Evolutionary conservation across 768 basidiomycete genomes (phyloP).

Genomic region (Royoungia palumana): DNA sequence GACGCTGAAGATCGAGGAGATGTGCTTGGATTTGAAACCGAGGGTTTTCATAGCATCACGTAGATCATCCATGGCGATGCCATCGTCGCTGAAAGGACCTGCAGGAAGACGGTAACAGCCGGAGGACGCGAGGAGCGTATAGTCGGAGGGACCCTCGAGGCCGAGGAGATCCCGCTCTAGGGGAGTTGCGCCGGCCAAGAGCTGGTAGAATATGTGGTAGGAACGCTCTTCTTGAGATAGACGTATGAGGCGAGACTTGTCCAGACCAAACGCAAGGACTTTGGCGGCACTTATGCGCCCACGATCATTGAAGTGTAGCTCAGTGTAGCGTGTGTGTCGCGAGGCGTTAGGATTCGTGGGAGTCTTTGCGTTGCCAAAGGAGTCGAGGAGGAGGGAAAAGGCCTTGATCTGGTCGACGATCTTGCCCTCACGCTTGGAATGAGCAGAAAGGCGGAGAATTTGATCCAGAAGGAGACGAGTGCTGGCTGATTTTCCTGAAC

Average conservation of each 20-base stretch:
- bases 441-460: slow-evolving; percentile 56
- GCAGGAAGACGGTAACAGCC: slow-evolving; percentile 63
- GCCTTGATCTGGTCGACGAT: slow-evolving; percentile 56
- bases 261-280: slow-evolving; percentile 57
- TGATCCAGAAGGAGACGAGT: slow-evolving; percentile 54
- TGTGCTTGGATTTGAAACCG: slow-evolving; percentile 61
- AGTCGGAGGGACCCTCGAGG: slow-evolving; percentile 58
- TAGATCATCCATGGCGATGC: slow-evolving; percentile 54
- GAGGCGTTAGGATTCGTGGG: slow-evolving; percentile 61
- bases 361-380: slow-evolving; percentile 68
- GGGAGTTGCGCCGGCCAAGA: slow-evolving; percentile 56
- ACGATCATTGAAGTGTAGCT: slow-evolving; percentile 57
- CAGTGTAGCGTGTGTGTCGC: slow-evolving; percentile 55
- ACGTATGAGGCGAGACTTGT: slow-evolving; percentile 55
- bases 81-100: slow-evolving; percentile 60
- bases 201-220: slow-evolving; percentile 65
- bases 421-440: slow-evolving; percentile 50
- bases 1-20: slow-evolving; percentile 50
- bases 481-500: slow-evolving; percentile 57
- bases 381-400: slow-evolving; percentile 52
- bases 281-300: slow-evolving; percentile 57
- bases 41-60: slow-evolving; percentile 53
- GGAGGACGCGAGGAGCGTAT: slow-evolving; percentile 54
- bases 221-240: slow-evolving; percentile 59
- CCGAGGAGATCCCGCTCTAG: slow-evolving; percentile 50